phyloP scores from a whole-genome alignment of 495 filamentous ascomycete species.

The Pyrenula aspistea region DNA sequence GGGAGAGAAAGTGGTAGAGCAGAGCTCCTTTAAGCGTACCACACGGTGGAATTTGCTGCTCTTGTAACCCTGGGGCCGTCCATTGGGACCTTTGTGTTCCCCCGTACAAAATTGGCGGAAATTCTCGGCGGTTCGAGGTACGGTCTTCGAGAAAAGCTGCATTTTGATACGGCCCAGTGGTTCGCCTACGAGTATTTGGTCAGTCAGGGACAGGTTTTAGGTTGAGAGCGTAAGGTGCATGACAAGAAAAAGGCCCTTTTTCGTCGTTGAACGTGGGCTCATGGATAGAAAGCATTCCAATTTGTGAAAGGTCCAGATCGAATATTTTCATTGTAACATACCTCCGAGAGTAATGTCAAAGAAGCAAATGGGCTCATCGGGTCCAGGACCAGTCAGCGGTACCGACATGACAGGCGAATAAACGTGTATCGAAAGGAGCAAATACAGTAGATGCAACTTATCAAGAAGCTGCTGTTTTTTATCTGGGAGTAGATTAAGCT shows the following conservation, averaged over 20 bases:
- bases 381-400: too few species aligned
- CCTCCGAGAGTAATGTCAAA: slow-evolving; percentile 90
- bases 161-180: slow-evolving; percentile 87
- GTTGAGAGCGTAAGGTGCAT: neutral
- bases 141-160: slow-evolving; percentile 76
- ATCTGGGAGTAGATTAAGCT: too few species aligned
- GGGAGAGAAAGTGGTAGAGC: neutral
- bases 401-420: too few species aligned
- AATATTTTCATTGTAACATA: slow-evolving; percentile 25
- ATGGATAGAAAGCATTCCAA: neutral
- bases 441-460: too few species aligned
- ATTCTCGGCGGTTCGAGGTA: slow-evolving; percentile 88
- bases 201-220: neutral
- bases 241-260: neutral
- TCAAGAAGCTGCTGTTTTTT: too few species aligned
- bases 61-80: slow-evolving; percentile 87
- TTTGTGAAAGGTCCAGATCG: too few species aligned
- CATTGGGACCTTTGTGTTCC: slow-evolving; percentile 69
- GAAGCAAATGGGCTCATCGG: slow-evolving; percentile 53
- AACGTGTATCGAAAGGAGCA: too few species aligned
- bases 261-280: neutral
- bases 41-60: slow-evolving; percentile 90
- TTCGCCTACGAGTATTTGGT: slow-evolving; percentile 47
- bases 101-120: slow-evolving; percentile 96
- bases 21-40: slow-evolving; percentile 28